These are phyloP conservation scores for Ustulina deusta DNA, from an alignment of 2,329 filamentous ascomycete genomes.

Conservation along the genomic window DNA sequence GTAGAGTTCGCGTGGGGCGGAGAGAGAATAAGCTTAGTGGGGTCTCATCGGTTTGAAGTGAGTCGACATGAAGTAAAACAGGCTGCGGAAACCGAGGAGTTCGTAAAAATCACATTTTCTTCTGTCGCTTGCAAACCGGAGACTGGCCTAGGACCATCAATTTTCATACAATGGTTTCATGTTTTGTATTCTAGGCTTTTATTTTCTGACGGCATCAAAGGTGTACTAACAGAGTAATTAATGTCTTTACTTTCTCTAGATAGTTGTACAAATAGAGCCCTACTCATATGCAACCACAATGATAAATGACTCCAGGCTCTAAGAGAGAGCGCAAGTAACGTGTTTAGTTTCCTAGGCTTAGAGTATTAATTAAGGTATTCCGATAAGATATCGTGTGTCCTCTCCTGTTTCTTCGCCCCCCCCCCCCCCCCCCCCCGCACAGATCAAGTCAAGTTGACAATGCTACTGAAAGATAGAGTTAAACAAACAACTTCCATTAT, in stretches of 20 bases:
- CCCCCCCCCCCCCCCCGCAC: too few species aligned
- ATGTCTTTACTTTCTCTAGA: background rate
- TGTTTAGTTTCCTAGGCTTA: too few species aligned
- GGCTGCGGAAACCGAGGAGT: conserved; percentile 7
- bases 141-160: conserved; percentile 14
- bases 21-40: conserved; percentile 13
- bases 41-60: conserved; percentile 29
- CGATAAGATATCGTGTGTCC: too few species aligned
- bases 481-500: too few species aligned
- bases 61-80: conserved; percentile 3
- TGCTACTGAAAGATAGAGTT: too few species aligned
- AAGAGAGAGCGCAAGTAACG: too few species aligned
- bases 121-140: conserved; percentile 9
- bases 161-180: conserved; percentile 5
- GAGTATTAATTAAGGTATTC: too few species aligned
- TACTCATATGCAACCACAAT: too few species aligned
- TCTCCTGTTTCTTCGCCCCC: too few species aligned
- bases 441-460: too few species aligned
- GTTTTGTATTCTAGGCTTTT: conserved; percentile 23
- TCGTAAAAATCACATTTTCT: conserved; percentile 24
- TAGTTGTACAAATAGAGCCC: too few species aligned
- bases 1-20: conserved; percentile 26
- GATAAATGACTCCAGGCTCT: too few species aligned
- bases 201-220: conserved; percentile 24
- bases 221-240: background rate